Evolutionary conservation across 2,329 filamentous ascomycete species (phyloP).

Genomic region (Fusarium dlaminii): DNA sequence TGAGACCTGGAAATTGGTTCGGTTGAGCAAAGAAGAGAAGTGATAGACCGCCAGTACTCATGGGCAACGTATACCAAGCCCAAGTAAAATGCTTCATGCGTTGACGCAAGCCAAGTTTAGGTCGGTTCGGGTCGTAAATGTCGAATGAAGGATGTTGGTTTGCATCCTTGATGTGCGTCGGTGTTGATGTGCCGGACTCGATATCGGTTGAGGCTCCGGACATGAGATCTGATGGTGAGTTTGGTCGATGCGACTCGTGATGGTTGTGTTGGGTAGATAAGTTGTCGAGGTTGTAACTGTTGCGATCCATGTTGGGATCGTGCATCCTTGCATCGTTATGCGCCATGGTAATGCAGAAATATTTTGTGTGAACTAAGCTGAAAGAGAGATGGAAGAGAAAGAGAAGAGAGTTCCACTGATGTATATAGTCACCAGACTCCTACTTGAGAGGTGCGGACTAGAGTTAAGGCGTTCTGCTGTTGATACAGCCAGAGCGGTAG

Average conservation of each 20-base stretch:
- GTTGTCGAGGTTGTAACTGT: slow-evolving; percentile 14
- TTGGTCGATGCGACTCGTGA: background rate
- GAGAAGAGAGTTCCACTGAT: background rate
- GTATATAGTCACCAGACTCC: background rate
- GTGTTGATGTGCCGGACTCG: slow-evolving; percentile 16
- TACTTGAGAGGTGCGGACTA: background rate
- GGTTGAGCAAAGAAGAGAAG: slow-evolving; percentile 71
- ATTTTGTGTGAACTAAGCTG: background rate
- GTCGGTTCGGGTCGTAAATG: slow-evolving; percentile 28
- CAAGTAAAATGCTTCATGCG: slow-evolving; percentile 69
- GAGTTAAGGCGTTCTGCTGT: background rate
- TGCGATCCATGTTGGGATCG: background rate
- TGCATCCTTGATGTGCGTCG: background rate
- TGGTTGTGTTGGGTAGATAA: background rate
- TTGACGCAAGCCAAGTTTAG: slow-evolving; percentile 52
- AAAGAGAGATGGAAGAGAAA: background rate
- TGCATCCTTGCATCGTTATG: background rate
- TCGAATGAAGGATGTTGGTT: slow-evolving; percentile 3
- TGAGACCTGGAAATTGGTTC: slow-evolving; percentile 69
- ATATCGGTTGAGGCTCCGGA: slow-evolving; percentile 10
- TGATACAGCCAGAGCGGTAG: background rate
- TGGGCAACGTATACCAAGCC: slow-evolving; percentile 80
- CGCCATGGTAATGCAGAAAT: background rate
- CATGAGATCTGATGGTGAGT: background rate
- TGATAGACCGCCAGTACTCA: slow-evolving; percentile 78